Evolutionary conservation across 1,284 basidiomycete genomes (phyloP), one percentile per base, ranked within the genome.

Genomic region (Ganoderma multipileum): DNA sequence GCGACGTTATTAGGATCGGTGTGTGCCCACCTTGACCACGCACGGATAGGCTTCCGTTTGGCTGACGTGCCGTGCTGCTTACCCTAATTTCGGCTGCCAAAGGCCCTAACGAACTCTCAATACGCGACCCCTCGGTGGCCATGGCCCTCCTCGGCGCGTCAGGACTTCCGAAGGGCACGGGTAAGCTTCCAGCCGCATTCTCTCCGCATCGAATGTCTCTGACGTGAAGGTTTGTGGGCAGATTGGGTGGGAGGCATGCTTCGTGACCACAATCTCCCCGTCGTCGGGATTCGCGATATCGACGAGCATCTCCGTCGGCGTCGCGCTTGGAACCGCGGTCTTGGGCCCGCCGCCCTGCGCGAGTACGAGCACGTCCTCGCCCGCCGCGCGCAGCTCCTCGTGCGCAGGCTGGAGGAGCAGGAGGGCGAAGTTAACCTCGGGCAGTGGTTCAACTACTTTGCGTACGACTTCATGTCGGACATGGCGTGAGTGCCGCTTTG

Each of bases 261-360:
- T 23, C 55, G 66, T 30, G 64, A 63, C 26, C 63, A 60, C 20
- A 68, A 72, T 33, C 62, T 65, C 2, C 71, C 73, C 18, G 54
- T 74, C 3, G 60, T 83, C 61, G 73, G 72, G 9, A 70, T 81
- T 9, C 77, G 78, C 23, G 80, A 83, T 67, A 73, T 76, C 26
- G 73, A 72, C 12, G 76, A 82, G 16, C 88, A 90, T 66, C 76
- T 83, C 0, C 80, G 81, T 30, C 82, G 86, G 18, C 82, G 89
- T 33, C 82, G 82, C 63, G 80, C 83, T 4, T 90, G 89, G 88
- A 83, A 84, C 44, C 81, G 82, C 30, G 88, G 82, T 0, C 85
- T 90, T 74, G 83, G 80, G 68, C 79, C 84, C 9, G 72, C 79
- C 7, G 84, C 88, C 6, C 71, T 91, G 23, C 85, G 84, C 71